phyloP scores from a whole-genome alignment of 805 yeast genomes.

The Middelhovenomyces tepae region DNA sequence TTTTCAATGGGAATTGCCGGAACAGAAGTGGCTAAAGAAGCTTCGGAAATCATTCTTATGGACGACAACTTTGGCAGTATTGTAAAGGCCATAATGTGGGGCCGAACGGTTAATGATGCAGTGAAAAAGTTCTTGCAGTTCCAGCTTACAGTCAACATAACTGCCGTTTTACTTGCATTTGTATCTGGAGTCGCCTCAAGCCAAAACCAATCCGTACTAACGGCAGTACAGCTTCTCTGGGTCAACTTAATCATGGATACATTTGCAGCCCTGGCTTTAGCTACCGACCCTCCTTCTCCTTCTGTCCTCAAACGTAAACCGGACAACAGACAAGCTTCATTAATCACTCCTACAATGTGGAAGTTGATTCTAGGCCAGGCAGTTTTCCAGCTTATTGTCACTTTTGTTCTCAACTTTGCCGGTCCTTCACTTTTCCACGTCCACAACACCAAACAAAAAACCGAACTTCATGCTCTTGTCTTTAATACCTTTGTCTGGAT shows the following conservation, averaged over 20 bases:
- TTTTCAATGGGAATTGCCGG: constrained; percentile 98
- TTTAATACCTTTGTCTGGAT: constrained; percentile 97
- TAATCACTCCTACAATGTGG: constrained; percentile 93
- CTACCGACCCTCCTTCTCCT: constrained; percentile 93
- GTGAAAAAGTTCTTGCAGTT: constrained; percentile 94
- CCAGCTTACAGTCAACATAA: constrained; percentile 90
- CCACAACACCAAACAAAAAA: constrained; percentile 25
- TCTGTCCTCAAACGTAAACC: constrained; percentile 73
- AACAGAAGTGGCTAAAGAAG: constrained; percentile 98
- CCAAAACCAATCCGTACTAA: constrained; percentile 76
- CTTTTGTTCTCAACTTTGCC: constrained; percentile 73
- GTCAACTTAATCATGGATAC: constrained; percentile 98
- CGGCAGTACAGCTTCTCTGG: constrained; percentile 97
- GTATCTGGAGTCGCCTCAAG: constrained; percentile 83
- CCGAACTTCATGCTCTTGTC: constrained; percentile 68
- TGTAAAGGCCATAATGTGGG: constrained; percentile 97
- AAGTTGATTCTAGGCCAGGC: constrained; percentile 94
- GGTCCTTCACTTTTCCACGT: constrained; percentile 50
- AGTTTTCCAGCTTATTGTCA: constrained; percentile 63
- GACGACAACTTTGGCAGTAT: constrained; percentile 91
- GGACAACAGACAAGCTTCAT: constrained; percentile 66
- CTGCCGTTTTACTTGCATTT: constrained; percentile 93
- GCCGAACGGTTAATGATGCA: constrained; percentile 90
- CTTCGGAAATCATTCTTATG: constrained; percentile 85
- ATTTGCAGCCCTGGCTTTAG: constrained; percentile 92